A percentile compares a stretch with the other conserved stretches of the same genome.
Conservation (phyloP, 768 basidiomycete genomes). For the Termitomyces sp. region DNA sequence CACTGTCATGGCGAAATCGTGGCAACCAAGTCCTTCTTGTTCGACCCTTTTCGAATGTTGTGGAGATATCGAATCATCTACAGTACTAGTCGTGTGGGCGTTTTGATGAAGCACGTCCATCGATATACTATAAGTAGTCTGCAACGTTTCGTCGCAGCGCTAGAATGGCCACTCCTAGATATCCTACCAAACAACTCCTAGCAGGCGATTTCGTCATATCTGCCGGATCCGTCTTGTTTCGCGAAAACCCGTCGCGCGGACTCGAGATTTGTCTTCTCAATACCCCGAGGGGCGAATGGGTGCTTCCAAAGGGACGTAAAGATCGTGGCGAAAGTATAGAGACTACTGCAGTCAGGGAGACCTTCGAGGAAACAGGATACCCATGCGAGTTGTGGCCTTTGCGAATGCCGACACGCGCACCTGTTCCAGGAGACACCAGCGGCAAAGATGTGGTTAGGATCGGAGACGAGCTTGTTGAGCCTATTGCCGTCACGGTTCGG, state of each 20-base stretch:
- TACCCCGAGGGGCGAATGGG: slow-evolving; percentile 19
- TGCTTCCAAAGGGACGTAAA: slow-evolving; percentile 64
- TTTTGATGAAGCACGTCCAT: background rate
- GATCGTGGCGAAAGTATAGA: slow-evolving; percentile 52
- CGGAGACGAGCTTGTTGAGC: slow-evolving; percentile 26
- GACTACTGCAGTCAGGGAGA: slow-evolving; percentile 53
- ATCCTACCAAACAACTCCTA: slow-evolving; percentile 17
- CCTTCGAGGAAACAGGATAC: slow-evolving; percentile 66
- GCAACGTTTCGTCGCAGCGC: no score
- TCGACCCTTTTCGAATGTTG: no score
- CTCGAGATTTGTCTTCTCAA: slow-evolving; percentile 39
- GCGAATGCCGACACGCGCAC: slow-evolving; percentile 54
- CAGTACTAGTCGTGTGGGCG: no score
- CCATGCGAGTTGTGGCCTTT: slow-evolving; percentile 46
- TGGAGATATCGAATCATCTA: no score
- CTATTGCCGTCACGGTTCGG: slow-evolving; percentile 28
- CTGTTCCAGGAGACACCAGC: slow-evolving; percentile 39
- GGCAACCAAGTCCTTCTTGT: no score
- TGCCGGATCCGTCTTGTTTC: slow-evolving; percentile 40
- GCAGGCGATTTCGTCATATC: slow-evolving; percentile 35
- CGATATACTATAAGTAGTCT: background rate
- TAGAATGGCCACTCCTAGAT: background rate
- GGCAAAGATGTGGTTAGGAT: slow-evolving; percentile 19
- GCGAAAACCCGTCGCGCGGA: slow-evolving; percentile 13
- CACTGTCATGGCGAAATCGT: no score